A percentile compares a stretch with the other conserved stretches of the same genome.
Conservation (phyloP, 169 alveolate species). For the Condylostoma magnum region DNA sequence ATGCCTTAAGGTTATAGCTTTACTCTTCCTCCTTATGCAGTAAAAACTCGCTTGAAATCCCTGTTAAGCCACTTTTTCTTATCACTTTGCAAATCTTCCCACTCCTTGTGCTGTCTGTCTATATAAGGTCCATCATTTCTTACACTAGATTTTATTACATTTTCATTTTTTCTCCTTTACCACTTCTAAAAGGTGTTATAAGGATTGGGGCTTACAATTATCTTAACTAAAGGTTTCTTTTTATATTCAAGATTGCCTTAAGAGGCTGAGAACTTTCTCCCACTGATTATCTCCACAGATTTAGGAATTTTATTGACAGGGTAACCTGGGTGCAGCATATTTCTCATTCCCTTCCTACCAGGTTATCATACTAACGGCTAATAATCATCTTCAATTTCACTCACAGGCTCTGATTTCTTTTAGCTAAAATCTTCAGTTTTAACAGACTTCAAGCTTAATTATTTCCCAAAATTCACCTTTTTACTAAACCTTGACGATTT, state of each 20-base stretch:
- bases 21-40: neutral
- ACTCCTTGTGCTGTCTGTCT: slow-evolving; percentile 8
- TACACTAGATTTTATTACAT: neutral
- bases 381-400: too few species aligned
- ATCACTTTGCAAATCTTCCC: neutral
- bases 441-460: neutral
- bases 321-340: slow-evolving; percentile 30
- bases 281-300: slow-evolving; percentile 8
- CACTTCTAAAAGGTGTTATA: neutral
- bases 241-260: slow-evolving; percentile 5
- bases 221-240: slow-evolving; percentile 16
- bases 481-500: neutral
- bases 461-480: neutral
- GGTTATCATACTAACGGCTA: too few species aligned
- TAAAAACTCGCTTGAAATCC: slow-evolving; percentile 29
- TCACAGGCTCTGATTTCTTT: too few species aligned
- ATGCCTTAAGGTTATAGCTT: neutral
- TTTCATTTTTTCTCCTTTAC: slow-evolving; percentile 10
- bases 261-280: neutral
- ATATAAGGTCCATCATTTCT: slow-evolving; percentile 15
- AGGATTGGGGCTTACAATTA: neutral
- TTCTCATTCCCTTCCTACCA: slow-evolving; percentile 25
- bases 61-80: slow-evolving; percentile 2
- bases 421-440: too few species aligned
- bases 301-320: slow-evolving; percentile 18